phyloP scores from a whole-genome alignment of 495 filamentous ascomycete genomes.

The Entonaema liquescens region DNA sequence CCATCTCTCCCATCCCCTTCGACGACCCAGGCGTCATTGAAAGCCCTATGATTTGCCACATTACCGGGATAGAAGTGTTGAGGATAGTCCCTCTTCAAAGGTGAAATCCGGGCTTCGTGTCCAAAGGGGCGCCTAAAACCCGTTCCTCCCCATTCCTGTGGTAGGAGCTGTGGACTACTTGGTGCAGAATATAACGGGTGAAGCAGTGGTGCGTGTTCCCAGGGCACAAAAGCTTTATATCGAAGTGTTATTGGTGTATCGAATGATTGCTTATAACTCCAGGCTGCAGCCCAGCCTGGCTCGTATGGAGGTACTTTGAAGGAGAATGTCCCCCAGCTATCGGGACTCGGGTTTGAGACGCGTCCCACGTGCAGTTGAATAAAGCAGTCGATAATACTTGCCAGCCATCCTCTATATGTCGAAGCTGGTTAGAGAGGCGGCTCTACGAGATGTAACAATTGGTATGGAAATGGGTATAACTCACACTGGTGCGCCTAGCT shows the following conservation, averaged over 20 bases:
- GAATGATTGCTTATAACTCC: background rate
- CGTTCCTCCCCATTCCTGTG: background rate
- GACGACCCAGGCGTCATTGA: constrained; percentile 18
- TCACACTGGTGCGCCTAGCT: background rate
- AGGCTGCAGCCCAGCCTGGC: background rate
- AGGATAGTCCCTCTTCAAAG: background rate
- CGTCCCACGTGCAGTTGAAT: background rate
- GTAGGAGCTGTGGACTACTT: background rate
- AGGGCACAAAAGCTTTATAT: background rate
- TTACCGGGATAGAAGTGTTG: constrained; percentile 4
- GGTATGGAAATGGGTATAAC: background rate
- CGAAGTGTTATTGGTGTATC: background rate
- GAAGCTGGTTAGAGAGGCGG: background rate
- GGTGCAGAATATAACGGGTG: background rate
- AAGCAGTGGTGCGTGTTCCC: background rate
- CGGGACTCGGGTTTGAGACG: background rate
- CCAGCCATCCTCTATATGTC: constrained; percentile 15
- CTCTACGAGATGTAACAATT: background rate
- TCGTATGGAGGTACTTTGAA: constrained; percentile 15
- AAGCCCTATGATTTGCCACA: constrained; percentile 13
- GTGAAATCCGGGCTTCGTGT: background rate
- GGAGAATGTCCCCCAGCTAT: constrained; percentile 5
- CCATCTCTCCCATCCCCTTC: background rate
- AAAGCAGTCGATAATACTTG: background rate
- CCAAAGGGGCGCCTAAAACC: background rate